phyloP scores from a whole-genome alignment of 257 asterid species.

The Solanum megistacrolobum region DNA sequence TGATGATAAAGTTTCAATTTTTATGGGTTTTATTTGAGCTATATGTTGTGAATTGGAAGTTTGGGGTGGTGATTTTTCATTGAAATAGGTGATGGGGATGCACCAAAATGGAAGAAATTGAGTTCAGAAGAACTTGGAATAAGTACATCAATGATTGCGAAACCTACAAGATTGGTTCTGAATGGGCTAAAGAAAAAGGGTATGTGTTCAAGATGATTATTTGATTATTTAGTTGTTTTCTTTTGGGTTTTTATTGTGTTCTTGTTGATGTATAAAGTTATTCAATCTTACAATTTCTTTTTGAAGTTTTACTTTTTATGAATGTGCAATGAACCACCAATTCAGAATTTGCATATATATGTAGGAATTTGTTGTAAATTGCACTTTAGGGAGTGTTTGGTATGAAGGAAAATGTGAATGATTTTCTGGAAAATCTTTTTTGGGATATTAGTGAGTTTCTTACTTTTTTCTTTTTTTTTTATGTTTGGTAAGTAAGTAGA shows the following conservation, averaged over 20 bases:
- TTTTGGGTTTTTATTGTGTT: background rate
- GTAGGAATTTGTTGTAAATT: background rate
- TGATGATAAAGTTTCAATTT: background rate
- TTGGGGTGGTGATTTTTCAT: background rate
- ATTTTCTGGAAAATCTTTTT: background rate
- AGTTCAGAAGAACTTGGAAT: conserved; percentile 19
- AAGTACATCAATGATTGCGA: conserved; percentile 18
- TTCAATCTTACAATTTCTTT: background rate
- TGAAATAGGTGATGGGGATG: conserved; percentile 1
- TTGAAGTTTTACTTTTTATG: background rate
- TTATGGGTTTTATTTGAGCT: background rate
- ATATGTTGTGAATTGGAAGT: background rate
- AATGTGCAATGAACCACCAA: background rate
- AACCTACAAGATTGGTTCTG: conserved; percentile 12
- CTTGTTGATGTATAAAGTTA: background rate
- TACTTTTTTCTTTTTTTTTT: background rate
- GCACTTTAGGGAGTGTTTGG: background rate
- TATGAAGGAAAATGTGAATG: background rate
- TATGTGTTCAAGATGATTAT: background rate
- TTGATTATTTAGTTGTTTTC: background rate
- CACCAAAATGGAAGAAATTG: conserved; percentile 19
- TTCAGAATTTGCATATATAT: background rate
- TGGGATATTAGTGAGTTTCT: background rate
- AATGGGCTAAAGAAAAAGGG: conserved; percentile 18
- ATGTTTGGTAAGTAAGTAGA: background rate